These are phyloP conservation scores for Globisporangium solare DNA, from an alignment of 352 stramenopile genomes.

Conservation along the genomic window DNA sequence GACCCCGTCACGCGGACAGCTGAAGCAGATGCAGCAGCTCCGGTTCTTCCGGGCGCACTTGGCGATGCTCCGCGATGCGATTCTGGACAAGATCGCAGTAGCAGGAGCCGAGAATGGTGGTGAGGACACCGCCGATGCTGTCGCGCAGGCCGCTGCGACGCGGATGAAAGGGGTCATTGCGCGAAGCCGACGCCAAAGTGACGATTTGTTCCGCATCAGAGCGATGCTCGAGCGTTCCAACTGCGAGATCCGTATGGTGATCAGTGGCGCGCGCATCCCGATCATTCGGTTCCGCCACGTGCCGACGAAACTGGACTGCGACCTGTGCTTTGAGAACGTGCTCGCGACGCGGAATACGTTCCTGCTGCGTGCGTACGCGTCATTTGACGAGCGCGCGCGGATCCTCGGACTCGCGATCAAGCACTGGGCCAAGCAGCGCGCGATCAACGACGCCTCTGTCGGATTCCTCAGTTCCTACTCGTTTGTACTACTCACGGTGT, in stretches of 20 bases:
- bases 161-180: constrained; percentile 35
- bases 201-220: constrained; percentile 50
- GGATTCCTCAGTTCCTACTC: constrained; percentile 98
- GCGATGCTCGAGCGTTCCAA: constrained; percentile 38
- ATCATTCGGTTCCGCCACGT: constrained; percentile 76
- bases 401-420: constrained; percentile 95
- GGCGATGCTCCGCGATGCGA: constrained; percentile 25
- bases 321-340: constrained; percentile 84
- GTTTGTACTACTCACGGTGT: constrained; percentile 96
- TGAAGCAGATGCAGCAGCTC: constrained; percentile 33
- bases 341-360: constrained; percentile 76
- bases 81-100: constrained; percentile 21
- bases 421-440: constrained; percentile 95
- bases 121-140: constrained; percentile 3
- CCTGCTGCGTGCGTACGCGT: constrained; percentile 73
- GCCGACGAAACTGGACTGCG: constrained; percentile 57
- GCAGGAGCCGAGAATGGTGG: constrained; percentile 9
- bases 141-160: constrained; percentile 11
- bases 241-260: constrained; percentile 60
- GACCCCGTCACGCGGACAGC: constrained; percentile 1
- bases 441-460: constrained; percentile 94
- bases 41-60: constrained; percentile 43
- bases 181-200: constrained; percentile 28
- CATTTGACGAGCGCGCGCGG: constrained; percentile 71
- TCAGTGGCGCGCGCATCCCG: constrained; percentile 66